Percentiles rank a stretch among this genome's conserved stretches.
phyloP scores from a whole-genome alignment of 345 rosid genomes.

The Linum lewisii region DNA sequence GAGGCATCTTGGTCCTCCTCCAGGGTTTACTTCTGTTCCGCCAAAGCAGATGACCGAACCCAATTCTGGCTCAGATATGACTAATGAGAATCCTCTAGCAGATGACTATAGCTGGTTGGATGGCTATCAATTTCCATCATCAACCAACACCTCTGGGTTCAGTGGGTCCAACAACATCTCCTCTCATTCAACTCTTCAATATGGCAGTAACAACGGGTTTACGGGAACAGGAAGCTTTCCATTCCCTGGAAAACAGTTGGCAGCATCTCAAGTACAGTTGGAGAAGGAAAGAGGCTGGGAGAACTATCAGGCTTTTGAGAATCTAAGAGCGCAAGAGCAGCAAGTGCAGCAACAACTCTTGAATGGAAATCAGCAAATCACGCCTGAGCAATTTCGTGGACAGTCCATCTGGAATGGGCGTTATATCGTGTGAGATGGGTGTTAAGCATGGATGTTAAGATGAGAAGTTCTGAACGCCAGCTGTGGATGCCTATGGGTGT shows the following conservation, averaged over 20 bases:
- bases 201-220: constrained; percentile 36
- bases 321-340: constrained; percentile 37
- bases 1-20: constrained; percentile 90
- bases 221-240: constrained; percentile 58
- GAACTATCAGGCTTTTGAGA: constrained; percentile 36
- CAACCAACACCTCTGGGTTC: constrained; percentile 34
- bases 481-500: constrained; percentile 3
- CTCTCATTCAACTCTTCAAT: constrained; percentile 42
- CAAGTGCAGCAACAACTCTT: constrained; percentile 39
- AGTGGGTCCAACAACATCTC: constrained; percentile 31
- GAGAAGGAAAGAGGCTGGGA: constrained; percentile 49
- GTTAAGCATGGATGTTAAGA: constrained; percentile 1
- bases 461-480: background rate
- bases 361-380: constrained; percentile 44
- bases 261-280: constrained; percentile 34
- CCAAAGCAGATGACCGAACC: constrained; percentile 42
- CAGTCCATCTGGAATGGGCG: constrained; percentile 67
- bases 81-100: constrained; percentile 22
- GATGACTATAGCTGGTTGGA: constrained; percentile 99
- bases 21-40: constrained; percentile 71
- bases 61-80: constrained; percentile 29
- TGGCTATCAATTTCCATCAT: constrained; percentile 66
- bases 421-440: constrained; percentile 58
- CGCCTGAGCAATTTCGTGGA: constrained; percentile 79
- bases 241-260: constrained; percentile 74